Evolutionary conservation across 2,329 filamentous ascomycete species (phyloP).

Genomic region (Delphinella strobiligena): DNA sequence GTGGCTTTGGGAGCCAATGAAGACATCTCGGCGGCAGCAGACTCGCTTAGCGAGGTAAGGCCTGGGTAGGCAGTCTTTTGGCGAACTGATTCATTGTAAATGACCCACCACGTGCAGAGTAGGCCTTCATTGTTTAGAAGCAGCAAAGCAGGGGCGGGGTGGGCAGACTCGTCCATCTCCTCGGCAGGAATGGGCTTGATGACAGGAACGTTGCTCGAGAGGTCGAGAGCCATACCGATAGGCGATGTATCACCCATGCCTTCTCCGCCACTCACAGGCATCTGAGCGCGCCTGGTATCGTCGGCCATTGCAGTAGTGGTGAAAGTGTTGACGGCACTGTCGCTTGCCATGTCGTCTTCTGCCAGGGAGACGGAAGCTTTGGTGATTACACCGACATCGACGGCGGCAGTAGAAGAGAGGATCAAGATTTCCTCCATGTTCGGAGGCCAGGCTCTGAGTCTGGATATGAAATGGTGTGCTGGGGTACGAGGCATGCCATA

Average conservation of each 20-base stretch:
- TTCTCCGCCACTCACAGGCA: constrained; percentile 53
- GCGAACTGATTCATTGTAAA: constrained; percentile 78
- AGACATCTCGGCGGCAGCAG: background rate
- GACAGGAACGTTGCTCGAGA: constrained; percentile 73
- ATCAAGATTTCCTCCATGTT: constrained; percentile 72
- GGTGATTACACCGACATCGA: constrained; percentile 68
- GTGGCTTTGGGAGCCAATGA: constrained; percentile 8
- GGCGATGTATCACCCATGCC: constrained; percentile 60
- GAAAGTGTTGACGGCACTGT: constrained; percentile 54
- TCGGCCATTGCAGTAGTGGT: constrained; percentile 60
- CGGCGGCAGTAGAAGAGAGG: constrained; percentile 66
- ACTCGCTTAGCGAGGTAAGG: too few relatives aligned
- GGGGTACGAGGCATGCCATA: constrained; percentile 42
- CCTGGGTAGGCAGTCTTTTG: constrained; percentile 62
- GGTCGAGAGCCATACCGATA: constrained; percentile 68
- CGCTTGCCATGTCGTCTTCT: constrained; percentile 19
- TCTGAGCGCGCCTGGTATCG: constrained; percentile 61
- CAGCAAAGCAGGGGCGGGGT: constrained; percentile 72
- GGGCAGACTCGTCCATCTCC: constrained; percentile 66
- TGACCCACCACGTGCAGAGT: constrained; percentile 77
- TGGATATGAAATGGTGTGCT: constrained; percentile 65
- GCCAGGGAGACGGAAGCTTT: constrained; percentile 58
- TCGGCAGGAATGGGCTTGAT: constrained; percentile 58
- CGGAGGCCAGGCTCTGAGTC: constrained; percentile 70
- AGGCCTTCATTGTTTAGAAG: constrained; percentile 82